Evolutionary conservation across 176 grass and related monocot genomes (phyloP).

Genomic region (Otatea glauca): DNA sequence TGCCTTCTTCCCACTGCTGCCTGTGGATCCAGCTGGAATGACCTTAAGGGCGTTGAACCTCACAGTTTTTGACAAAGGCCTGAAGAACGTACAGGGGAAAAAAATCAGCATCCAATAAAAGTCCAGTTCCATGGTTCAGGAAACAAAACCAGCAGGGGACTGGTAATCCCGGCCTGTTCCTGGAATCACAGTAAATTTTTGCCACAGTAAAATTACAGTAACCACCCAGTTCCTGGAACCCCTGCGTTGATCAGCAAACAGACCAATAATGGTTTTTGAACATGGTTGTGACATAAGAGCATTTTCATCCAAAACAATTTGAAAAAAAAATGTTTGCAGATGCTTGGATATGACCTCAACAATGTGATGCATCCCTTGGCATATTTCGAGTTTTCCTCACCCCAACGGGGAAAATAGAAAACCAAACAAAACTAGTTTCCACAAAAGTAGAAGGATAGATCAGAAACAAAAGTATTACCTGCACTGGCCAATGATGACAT

Average conservation of each 20-base stretch:
- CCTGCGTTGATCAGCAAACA: neutral
- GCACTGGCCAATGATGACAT: constrained; percentile 96
- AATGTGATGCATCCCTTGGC: neutral
- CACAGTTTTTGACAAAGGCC: constrained; percentile 59
- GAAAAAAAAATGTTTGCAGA: neutral
- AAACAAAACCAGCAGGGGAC: neutral
- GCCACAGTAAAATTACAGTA: neutral
- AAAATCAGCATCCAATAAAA: constrained; percentile 1
- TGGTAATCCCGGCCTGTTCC: neutral
- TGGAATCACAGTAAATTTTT: constrained; percentile 1
- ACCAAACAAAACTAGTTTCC: neutral
- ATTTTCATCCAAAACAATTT: neutral
- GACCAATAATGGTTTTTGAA: neutral
- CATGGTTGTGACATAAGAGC: neutral
- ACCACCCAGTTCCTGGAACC: neutral
- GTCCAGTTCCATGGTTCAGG: neutral
- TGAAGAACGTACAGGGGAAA: constrained; percentile 20
- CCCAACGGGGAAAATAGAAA: neutral
- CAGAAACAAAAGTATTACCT: constrained; percentile 32
- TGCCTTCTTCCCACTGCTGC: constrained; percentile 56
- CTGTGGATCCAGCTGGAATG: constrained; percentile 50
- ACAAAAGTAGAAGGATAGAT: neutral
- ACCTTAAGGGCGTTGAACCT: constrained; percentile 58
- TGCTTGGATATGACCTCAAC: neutral
- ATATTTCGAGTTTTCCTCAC: neutral